Evolutionary conservation across 495 filamentous ascomycete species (phyloP), one percentile per base, ranked within the genome.

Genomic region (Neurospora sp.): DNA sequence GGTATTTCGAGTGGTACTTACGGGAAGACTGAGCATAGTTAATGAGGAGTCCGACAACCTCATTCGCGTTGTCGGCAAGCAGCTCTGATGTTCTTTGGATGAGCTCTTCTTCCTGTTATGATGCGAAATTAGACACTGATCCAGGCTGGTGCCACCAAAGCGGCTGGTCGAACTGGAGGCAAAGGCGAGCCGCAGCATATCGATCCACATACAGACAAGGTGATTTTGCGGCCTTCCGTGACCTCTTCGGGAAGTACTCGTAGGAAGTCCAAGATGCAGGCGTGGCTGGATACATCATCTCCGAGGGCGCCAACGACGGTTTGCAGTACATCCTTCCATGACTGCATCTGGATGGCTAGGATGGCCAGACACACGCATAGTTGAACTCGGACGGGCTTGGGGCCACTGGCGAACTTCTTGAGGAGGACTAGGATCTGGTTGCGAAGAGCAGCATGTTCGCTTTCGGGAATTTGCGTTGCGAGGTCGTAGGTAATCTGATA

Each of bases 241-340:
- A 99, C 96, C 88, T 99, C 96, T 86, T 99, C 96, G 22, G 96
- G 96, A 68, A 99, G 89, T 77, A 99, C 94, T 79, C 90, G 94
- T 71, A 99, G 86, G 82, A 99, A 98, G 79, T 98, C 96, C 74
- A 99, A 83, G 75, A 98, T 91, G 79, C 92, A 94, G 70, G 94
- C 90, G 73, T 90, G 86, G 79, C 89, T 92, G 75, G 91, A 88
- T 61, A 91, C 89, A 75, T 90, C 90, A 78, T 88, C 89, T 69
- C 95, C 93, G 59, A 99, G 86, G 16, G 90, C 86, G 40, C 89
- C 86, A 31, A 96, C 93, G 39, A 98, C 91, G 39, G 89, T 87
- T 27, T 86, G 86, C 75, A 99, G 82, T 27, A 98, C 96, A 83
- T 98, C 91, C 81, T 97, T 97, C 96, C 96, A 99, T 72, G 90